Evolutionary conservation across 306 rosid species (phyloP).

Genomic region (Lupinus albus): DNA sequence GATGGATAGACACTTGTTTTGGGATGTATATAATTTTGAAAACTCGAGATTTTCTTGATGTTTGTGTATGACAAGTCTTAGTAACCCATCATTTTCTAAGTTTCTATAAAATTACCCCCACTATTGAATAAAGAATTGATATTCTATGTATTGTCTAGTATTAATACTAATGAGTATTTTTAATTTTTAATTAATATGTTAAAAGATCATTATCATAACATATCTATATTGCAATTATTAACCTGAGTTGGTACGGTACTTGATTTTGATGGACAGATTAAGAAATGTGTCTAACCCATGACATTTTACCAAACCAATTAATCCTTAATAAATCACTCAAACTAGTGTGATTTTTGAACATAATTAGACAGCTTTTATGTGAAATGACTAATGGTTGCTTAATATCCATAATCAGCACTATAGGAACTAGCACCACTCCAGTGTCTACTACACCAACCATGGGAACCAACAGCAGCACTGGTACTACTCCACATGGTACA

Average conservation of each 20-base stretch:
- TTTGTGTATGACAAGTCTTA: constrained; percentile 41
- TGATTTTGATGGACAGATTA: too few species aligned
- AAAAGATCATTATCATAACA: too few species aligned
- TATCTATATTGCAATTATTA: not conserved
- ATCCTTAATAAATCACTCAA: too few species aligned
- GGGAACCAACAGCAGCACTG: constrained; percentile 41
- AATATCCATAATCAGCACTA: constrained; percentile 41
- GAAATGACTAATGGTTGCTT: constrained; percentile 10
- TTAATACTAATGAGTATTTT: too few species aligned
- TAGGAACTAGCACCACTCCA: constrained; percentile 54
- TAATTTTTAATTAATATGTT: too few species aligned
- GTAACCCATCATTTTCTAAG: not conserved
- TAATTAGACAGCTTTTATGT: not conserved
- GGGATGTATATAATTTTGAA: constrained; percentile 46
- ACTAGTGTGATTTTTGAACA: not conserved
- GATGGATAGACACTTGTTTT: constrained; percentile 11
- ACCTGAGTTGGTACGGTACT: not conserved
- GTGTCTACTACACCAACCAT: constrained; percentile 34
- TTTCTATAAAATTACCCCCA: not conserved
- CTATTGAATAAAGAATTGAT: too few species aligned
- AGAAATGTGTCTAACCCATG: not conserved
- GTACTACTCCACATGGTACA: constrained; percentile 45
- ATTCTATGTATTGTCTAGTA: too few species aligned
- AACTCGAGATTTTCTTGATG: constrained; percentile 41
- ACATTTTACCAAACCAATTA: not conserved